These are phyloP conservation scores for Leccinum glutinopallens DNA, from an alignment of 1,284 basidiomycete genomes.

Conservation along the genomic window DNA sequence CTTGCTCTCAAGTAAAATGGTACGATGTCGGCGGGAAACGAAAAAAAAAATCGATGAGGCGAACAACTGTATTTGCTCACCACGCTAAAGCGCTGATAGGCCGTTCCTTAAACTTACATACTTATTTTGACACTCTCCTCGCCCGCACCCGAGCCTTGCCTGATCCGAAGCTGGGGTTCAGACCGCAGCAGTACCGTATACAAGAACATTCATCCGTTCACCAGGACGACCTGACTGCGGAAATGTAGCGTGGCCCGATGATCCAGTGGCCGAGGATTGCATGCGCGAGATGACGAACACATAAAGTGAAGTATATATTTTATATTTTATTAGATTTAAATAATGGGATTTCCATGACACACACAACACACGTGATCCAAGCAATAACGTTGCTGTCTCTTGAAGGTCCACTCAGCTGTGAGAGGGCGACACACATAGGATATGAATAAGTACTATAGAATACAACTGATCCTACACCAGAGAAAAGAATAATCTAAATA, in stretches of 20 bases:
- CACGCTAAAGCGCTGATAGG: background rate
- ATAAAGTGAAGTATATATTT: too few relatives aligned
- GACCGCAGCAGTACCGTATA: background rate
- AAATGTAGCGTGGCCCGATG: background rate
- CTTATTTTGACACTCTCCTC: too few relatives aligned
- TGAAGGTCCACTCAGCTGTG: background rate
- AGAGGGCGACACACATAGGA: slow-evolving; percentile 4
- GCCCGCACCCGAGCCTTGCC: background rate
- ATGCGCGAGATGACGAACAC: too few relatives aligned
- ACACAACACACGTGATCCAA: too few relatives aligned
- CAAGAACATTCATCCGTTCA: background rate
- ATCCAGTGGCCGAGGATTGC: background rate
- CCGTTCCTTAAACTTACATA: background rate
- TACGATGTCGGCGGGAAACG: background rate
- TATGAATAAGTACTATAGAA: slow-evolving; percentile 36
- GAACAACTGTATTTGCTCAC: background rate
- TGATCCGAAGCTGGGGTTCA: background rate
- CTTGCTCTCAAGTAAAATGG: background rate
- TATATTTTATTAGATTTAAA: too few relatives aligned
- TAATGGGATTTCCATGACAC: too few relatives aligned
- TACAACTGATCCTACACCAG: slow-evolving; percentile 37
- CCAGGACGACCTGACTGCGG: background rate
- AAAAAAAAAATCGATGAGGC: background rate
- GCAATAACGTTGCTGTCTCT: too few relatives aligned
- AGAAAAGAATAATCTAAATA: background rate